Evolutionary conservation across 129 eudicot species (phyloP).

Genomic region (Arctium lappa): DNA sequence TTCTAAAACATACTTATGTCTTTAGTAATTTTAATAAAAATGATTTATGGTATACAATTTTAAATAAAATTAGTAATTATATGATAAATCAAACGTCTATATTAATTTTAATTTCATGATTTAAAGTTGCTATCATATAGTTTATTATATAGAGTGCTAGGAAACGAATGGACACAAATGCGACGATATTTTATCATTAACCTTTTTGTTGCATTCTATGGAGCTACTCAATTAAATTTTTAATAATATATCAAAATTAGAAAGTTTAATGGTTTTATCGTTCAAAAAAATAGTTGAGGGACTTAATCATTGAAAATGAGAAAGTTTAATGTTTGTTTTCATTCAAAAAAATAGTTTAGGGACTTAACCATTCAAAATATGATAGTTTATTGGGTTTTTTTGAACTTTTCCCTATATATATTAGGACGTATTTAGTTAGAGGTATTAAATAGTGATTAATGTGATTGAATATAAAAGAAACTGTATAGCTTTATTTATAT

Average conservation of each 20-base stretch:
- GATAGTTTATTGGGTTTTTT: too few relatives aligned
- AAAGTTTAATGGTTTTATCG: too few relatives aligned
- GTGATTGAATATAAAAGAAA: too few relatives aligned
- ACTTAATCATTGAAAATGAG: too few relatives aligned
- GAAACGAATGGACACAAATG: slow-evolving; percentile 11
- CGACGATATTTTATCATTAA: slow-evolving; percentile 3
- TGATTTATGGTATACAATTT: neutral
- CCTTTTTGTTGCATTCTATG: neutral
- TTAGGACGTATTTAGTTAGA: too few relatives aligned
- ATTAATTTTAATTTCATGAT: neutral
- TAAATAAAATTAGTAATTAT: neutral
- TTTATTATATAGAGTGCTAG: neutral
- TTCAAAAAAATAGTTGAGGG: too few relatives aligned
- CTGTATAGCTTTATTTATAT: too few relatives aligned
- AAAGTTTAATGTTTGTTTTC: too few relatives aligned
- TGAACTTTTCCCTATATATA: too few relatives aligned
- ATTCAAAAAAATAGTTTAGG: too few relatives aligned
- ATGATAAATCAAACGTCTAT: neutral
- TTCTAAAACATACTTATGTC: neutral
- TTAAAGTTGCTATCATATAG: neutral
- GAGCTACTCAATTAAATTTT: slow-evolving; percentile 2
- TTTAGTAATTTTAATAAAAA: neutral
- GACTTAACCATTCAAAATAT: too few relatives aligned
- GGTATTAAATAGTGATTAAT: too few relatives aligned
- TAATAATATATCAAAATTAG: neutral